These are phyloP conservation scores for Tripidium arundinaceum DNA, from an alignment of 202 grass and related monocot genomes.

Conservation along the genomic window DNA sequence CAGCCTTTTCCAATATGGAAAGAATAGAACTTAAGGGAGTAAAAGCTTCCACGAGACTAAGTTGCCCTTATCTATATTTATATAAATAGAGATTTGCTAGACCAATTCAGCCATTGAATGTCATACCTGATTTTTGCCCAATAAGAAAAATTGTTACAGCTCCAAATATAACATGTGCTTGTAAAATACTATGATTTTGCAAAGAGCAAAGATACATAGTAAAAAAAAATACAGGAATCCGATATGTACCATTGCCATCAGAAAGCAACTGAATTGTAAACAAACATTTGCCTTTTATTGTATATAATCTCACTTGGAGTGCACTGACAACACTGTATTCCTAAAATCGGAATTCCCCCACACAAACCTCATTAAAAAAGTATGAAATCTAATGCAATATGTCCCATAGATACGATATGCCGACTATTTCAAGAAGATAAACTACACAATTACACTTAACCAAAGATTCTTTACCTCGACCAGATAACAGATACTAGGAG, in stretches of 20 bases:
- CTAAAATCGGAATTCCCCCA: neutral
- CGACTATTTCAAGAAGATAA: neutral
- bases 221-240: neutral
- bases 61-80: neutral
- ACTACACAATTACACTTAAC: conserved; percentile 15
- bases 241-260: neutral
- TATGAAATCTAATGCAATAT: neutral
- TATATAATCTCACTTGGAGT: neutral
- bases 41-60: neutral
- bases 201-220: neutral
- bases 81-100: neutral
- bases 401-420: neutral
- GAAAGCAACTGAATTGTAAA: neutral
- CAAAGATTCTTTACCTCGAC: conserved; percentile 12
- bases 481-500: conserved; percentile 1
- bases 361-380: neutral
- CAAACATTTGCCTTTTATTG: neutral
- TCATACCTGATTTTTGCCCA: neutral
- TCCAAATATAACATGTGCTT: neutral
- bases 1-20: no score
- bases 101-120: neutral
- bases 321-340: neutral
- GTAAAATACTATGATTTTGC: neutral
- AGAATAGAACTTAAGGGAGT: no score
- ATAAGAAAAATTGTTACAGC: neutral